Evolutionary conservation across 192 early-diverging fungal species (phyloP).

Genomic region (Coemansia sp.): DNA sequence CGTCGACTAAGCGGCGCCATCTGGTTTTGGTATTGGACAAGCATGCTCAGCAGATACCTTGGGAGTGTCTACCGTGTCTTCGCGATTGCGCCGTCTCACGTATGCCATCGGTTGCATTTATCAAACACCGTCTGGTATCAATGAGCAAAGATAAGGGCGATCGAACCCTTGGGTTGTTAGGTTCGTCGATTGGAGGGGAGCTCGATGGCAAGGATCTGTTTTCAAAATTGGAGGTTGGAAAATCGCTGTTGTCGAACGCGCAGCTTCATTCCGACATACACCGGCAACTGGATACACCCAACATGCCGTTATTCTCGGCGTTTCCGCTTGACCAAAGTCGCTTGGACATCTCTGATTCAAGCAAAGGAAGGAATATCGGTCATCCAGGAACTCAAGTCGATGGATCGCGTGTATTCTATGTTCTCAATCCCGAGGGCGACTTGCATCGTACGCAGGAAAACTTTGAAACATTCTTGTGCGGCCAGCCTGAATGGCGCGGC

Average conservation of each 20-base stretch:
- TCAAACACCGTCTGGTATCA: constrained; percentile 62
- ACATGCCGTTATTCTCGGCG: neutral
- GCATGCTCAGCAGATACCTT: constrained; percentile 79
- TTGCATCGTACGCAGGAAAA: constrained; percentile 75
- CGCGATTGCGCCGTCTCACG: constrained; percentile 74
- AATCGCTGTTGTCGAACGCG: neutral
- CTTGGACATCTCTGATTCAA: neutral
- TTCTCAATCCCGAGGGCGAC: constrained; percentile 92
- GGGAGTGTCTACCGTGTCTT: constrained; percentile 82
- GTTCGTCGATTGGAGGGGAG: neutral
- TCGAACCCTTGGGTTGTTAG: neutral
- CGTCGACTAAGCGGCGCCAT: constrained; percentile 48
- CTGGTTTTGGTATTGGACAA: constrained; percentile 86
- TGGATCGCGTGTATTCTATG: constrained; percentile 63
- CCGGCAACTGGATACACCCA: neutral
- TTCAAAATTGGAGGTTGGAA: neutral
- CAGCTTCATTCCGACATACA: neutral
- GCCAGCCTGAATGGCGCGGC: constrained; percentile 66
- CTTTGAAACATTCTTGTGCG: constrained; percentile 58
- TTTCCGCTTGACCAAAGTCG: neutral
- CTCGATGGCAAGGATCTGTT: neutral
- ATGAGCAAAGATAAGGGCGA: constrained; percentile 8
- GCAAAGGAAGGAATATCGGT: neutral
- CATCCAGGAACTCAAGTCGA: constrained; percentile 32
- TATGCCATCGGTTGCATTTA: constrained; percentile 71